Evolutionary conservation across 768 basidiomycete species (phyloP), one percentile per base, ranked within the genome.

Genomic region (Termitomyces sp.): DNA sequence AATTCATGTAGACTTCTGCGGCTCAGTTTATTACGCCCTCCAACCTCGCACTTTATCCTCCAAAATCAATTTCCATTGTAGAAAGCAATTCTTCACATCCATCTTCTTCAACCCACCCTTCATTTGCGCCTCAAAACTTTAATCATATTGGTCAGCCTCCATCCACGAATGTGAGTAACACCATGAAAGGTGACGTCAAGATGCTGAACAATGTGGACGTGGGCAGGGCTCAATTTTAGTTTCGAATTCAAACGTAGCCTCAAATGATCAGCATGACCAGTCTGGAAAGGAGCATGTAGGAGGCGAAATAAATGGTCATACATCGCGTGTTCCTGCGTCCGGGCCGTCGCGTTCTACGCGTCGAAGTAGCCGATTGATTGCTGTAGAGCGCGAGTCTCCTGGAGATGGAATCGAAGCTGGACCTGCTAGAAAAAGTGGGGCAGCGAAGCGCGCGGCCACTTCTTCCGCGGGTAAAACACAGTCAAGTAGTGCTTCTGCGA

Each of bases 291-390:
- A 31, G 22, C 46, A 55, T n/a, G 1, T 12, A 26, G 24, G n/a
- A 24, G 27, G 37, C 41, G 53, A 56, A 42, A 43, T 39, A 8
- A 50, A 32, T 20, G 42, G 27, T 36, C n/a, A 18, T 18, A 42
- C 44, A 37, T 53, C 59, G 10, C 44, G 26, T 5, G 36, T 44
- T 43, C 55, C 53, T 42, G 56, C 54, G 7, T 46, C 58, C n/a
- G 58, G 61, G 20, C 54, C 59, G 6, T 56, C 53, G 9, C 61
- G 61, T 29, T 39, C 56, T 51, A 56, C 55, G 12, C 63, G 65
- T 42, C 56, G 65, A 55, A 61, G 61, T 52, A 55, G 34, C 34
- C 50, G 58, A 46, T 20, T 48, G 3, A 32, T 37, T 22, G 50
- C 48, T 44, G 56, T 42, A 14, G 47, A 55, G 36, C 56, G 54